Evolutionary conservation across 495 filamentous ascomycete species (phyloP), one percentile per base, ranked within the genome.

Genomic region (Aspergillus incahuasiensis): DNA sequence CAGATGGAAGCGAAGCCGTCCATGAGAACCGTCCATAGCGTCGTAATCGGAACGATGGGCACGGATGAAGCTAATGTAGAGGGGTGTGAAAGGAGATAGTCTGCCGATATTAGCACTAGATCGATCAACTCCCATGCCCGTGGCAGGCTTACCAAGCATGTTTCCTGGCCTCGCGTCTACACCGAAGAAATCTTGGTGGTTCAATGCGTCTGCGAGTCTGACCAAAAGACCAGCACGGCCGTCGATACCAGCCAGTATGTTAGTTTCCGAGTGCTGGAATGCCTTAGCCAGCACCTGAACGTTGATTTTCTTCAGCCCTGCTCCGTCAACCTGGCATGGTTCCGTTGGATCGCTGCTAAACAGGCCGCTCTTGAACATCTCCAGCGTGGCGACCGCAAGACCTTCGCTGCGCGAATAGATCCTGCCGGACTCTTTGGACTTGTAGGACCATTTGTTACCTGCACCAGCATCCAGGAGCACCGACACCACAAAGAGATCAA

Each of bases 301-400:
- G 5, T 86, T 92, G 46, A 98, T 70, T 46, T 77, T 85, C 64
- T 82, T 85, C 63, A 98, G 72, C 1, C 87, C 95, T 7, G 79
- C 82, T 53, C 86, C 89, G 66, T 98, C 94, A 20, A 97, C 94
- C 69, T 95, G 91, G 61, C 84, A 88, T 35, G 89, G 91, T 68
- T 96, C 86, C 44, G 70, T 80, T 2, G 80, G 77, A 63, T 91
- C 85, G 63, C 91, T 89, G 58, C 90, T 95, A 74, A 98, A 98
- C 42, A 90, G 63, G n/a, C 94, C 94, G 50, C 83, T 79, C 73
- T 94, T 96, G 75, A 97, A 98, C 94, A 98, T 98, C 63, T 97
- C 94, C 65, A 98, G 72, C 68, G 88, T 92, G 20, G 95, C 94
- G 42, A 98, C 86, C 5, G 94, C 94, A 58, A 98, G 76, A 20